A percentile compares a stretch with the other conserved stretches of the same genome.
phyloP scores from a whole-genome alignment of 2,329 filamentous ascomycete genomes.

The Fusarium sp. region DNA sequence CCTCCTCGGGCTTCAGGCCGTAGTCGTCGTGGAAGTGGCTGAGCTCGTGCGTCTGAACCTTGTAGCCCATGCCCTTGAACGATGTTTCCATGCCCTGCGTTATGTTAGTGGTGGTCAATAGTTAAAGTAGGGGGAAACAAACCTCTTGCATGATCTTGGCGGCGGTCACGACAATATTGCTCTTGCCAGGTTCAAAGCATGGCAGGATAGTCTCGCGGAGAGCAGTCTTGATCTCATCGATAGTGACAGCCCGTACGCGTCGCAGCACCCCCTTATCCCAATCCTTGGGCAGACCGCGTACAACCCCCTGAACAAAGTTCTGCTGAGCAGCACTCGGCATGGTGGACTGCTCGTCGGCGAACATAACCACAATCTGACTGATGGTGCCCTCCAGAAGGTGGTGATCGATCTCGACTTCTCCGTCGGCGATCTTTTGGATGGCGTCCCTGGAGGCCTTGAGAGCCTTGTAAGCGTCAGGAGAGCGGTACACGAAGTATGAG shows the following conservation, averaged over 20 bases:
- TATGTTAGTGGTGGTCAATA: conserved; percentile 17
- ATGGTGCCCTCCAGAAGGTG: conserved; percentile 90
- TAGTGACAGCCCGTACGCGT: conserved; percentile 77
- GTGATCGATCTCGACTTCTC: conserved; percentile 76
- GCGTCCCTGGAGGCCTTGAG: conserved; percentile 79
- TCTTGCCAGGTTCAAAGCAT: conserved; percentile 79
- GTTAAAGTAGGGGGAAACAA: conserved; percentile 48
- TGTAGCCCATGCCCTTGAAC: conserved; percentile 80
- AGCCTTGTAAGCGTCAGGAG: conserved; percentile 87
- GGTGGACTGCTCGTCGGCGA: conserved; percentile 89
- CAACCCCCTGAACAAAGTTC: conserved; percentile 83
- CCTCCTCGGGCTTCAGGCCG: conserved; percentile 75
- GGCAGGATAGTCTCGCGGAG: conserved; percentile 80
- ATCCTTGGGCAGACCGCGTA: conserved; percentile 77
- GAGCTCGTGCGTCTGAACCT: conserved; percentile 76
- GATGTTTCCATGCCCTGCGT: conserved; percentile 76
- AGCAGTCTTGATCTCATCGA: conserved; percentile 78
- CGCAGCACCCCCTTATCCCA: conserved; percentile 81
- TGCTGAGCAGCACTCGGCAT: conserved; percentile 83
- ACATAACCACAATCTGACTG: conserved; percentile 83
- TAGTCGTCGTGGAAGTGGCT: conserved; percentile 90
- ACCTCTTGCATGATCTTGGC: conserved; percentile 86
- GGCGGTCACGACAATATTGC: conserved; percentile 90
- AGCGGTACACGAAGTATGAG: conserved; percentile 88
- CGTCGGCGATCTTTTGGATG: conserved; percentile 77